Percentiles rank a stretch among this genome's conserved stretches.
These are phyloP conservation scores for Aspergillus sp. DNA, from an alignment of 2,329 filamentous ascomycete species.

Conservation along the genomic window DNA sequence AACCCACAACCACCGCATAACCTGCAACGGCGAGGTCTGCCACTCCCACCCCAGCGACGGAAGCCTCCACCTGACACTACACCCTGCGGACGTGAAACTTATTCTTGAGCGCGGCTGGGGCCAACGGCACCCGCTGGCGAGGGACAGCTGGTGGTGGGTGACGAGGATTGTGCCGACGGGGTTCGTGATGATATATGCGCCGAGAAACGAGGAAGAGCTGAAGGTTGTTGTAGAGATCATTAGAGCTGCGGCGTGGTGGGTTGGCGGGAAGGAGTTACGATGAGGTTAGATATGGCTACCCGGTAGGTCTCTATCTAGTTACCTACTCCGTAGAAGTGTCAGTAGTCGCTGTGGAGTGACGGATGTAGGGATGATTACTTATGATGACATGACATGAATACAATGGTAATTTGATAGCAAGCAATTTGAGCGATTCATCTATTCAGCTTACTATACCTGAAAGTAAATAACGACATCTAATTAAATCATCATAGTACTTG, in stretches of 20 bases:
- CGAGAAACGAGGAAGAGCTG: constrained; percentile 67
- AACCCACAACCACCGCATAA: constrained; percentile 18
- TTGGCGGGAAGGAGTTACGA: constrained; percentile 18
- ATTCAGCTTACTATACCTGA: neutral
- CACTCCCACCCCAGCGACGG: constrained; percentile 77
- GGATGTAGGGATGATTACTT: neutral
- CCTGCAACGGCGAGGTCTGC: constrained; percentile 70
- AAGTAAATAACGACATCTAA: neutral
- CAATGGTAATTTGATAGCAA: neutral
- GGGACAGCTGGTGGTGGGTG: constrained; percentile 62
- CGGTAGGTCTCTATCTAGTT: neutral
- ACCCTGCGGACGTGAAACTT: constrained; percentile 72
- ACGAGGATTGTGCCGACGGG: constrained; percentile 68
- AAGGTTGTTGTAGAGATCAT: constrained; percentile 68
- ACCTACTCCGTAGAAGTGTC: too few species aligned
- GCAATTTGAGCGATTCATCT: too few species aligned
- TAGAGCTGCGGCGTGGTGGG: constrained; percentile 70
- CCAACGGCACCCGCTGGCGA: constrained; percentile 59
- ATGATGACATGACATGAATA: neutral
- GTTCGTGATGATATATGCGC: constrained; percentile 82
- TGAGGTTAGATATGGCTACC: neutral
- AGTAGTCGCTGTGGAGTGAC: neutral
- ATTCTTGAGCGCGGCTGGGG: constrained; percentile 78
- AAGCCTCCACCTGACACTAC: constrained; percentile 76
- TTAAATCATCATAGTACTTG: neutral